Conservation (phyloP, 2,329 filamentous ascomycete genomes). For the Penicillium sp. region DNA sequence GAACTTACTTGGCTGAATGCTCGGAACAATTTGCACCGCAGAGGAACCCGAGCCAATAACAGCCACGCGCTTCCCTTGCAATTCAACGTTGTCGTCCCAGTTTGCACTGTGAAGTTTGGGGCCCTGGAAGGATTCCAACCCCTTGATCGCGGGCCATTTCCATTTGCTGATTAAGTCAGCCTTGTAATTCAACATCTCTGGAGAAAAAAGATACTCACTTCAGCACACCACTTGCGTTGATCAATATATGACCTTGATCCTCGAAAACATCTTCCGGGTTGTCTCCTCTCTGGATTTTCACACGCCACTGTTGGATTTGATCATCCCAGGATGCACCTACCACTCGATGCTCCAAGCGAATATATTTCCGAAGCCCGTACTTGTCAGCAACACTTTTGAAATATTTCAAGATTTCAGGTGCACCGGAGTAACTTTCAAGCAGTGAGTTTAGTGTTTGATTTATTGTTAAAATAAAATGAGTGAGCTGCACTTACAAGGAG, state of each 20-base stretch:
- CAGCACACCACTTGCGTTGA: constrained; percentile 15
- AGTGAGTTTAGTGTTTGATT: constrained; percentile 3
- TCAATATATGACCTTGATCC: constrained; percentile 12
- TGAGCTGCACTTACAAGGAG: constrained; percentile 10
- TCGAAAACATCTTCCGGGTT: constrained; percentile 5
- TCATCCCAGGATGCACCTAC: constrained; percentile 31
- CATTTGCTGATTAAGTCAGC: constrained; percentile 10
- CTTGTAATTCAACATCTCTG: not conserved
- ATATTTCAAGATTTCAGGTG: constrained; percentile 31
- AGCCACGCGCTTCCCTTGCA: constrained; percentile 43
- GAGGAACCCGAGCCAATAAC: constrained; percentile 26
- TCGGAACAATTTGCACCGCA: constrained; percentile 26
- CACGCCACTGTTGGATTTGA: constrained; percentile 28
- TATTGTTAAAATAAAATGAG: not conserved
- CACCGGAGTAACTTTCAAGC: constrained; percentile 22
- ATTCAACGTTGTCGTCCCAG: constrained; percentile 42
- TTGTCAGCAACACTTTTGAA: constrained; percentile 27
- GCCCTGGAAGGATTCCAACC: constrained; percentile 8
- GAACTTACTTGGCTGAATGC: constrained; percentile 18
- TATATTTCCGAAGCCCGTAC: constrained; percentile 28
- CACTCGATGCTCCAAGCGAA: constrained; percentile 28
- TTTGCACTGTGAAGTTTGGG: constrained; percentile 10
- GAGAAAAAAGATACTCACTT: constrained; percentile 6
- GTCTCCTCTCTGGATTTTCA: constrained; percentile 22
- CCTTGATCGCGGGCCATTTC: constrained; percentile 14